Conservation (phyloP, 306 rosid genomes). For the Glycine tomentella region DNA sequence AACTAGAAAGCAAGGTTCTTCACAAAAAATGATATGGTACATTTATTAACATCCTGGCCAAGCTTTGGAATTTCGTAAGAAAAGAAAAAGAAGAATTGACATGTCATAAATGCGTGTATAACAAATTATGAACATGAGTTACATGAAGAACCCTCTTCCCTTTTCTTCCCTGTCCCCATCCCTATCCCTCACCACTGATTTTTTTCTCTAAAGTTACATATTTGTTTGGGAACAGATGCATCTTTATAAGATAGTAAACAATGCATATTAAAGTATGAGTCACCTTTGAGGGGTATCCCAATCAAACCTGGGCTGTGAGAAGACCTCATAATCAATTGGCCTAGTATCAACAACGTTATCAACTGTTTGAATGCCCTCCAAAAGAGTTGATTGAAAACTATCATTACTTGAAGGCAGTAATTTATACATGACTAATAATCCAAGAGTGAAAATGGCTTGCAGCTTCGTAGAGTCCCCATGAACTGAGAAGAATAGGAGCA, state of each 20-base stretch:
- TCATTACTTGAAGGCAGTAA: slow-evolving; percentile 75
- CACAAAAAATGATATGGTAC: slow-evolving; percentile 27
- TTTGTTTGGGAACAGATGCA: slow-evolving; percentile 39
- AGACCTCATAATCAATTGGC: slow-evolving; percentile 84
- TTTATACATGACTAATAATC: slow-evolving; percentile 74
- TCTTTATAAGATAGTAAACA: slow-evolving; percentile 37
- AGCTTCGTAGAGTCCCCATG: slow-evolving; percentile 92
- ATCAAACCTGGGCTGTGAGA: slow-evolving; percentile 90
- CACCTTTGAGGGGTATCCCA: slow-evolving; percentile 82
- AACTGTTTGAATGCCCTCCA: slow-evolving; percentile 83
- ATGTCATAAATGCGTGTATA: slow-evolving; percentile 27
- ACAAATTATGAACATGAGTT: slow-evolving; percentile 44
- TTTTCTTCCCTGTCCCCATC: slow-evolving; percentile 28
- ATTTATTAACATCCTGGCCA: slow-evolving; percentile 37
- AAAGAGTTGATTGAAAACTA: slow-evolving; percentile 65
- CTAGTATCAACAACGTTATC: slow-evolving; percentile 70
- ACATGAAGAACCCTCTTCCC: slow-evolving; percentile 30
- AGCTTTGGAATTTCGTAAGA: slow-evolving; percentile 28
- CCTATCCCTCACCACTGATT: slow-evolving; percentile 13
- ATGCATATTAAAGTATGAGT: slow-evolving; percentile 41
- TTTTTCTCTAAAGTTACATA: background rate
- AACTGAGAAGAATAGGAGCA: slow-evolving; percentile 94
- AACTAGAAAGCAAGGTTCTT: background rate
- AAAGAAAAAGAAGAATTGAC: slow-evolving; percentile 39
- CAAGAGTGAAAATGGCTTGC: slow-evolving; percentile 97